Base-by-base conservation (phyloP, 202 grass and related monocot genomes). In the Bolboschoenoplectus hybrid region DNA sequence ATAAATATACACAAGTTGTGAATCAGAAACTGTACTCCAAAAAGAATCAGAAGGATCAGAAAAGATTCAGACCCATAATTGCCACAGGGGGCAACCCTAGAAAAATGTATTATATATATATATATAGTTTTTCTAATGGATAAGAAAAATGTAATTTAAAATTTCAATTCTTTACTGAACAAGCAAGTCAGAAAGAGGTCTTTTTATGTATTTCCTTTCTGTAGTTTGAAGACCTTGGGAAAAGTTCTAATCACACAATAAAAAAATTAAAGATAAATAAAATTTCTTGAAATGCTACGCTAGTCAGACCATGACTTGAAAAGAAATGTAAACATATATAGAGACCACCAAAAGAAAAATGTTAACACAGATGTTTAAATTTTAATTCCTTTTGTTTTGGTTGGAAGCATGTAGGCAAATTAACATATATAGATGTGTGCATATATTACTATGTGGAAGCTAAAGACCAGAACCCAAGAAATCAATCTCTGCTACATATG, bases 31-130 rank as follows among this genome's bases (percentile, higher is more conserved):
- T 74, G 71, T 51, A 14, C 20, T 51, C 9, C 51, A 13, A 74
- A 51, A 50, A 67, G 44, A 76, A 53, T 76, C 20, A 77, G 74
- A 77, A 80, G 13, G 36, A 61, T 80, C 55, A 61, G 16, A 80
- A 60, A 80, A 60, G 75, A 60, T 60, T 80, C 51, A 80, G 55
- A 43, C 19, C 38, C 36, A 80, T 80, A 61, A 79, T 43, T 60
- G 38, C 53, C 9, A 80, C 38, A 80, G 38, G 19, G 6, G 6
- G 45, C 75, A 80, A 61, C 53, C 52, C 76, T 80, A 80, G 53
- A 35, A 17, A 62, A 80, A 61, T 44, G 13, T 40, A 39, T 78
- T 9, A 43, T 60, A 39, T 77, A 44, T 80, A 5, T 62, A 43
- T 26, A 8, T 39, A 52, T 34, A 17, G 76, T 43, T 61, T 35